Percentiles rank a stretch among this genome's conserved stretches.
phyloP scores from a whole-genome alignment of 192 early-diverging fungal genomes.

The Dispira simplex region DNA sequence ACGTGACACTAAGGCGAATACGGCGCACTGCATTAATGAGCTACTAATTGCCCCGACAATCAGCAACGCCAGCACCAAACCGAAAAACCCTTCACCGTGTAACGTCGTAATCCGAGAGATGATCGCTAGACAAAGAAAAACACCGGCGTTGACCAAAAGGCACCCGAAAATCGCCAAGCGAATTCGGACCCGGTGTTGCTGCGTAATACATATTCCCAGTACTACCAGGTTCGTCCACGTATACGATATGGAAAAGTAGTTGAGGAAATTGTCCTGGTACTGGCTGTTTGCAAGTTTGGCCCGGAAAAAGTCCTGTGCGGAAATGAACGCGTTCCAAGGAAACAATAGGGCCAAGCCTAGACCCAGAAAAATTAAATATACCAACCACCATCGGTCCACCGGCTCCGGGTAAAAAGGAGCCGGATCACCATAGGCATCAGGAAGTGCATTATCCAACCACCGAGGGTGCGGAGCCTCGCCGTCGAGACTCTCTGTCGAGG shows the following conservation, averaged over 20 bases:
- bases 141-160: constrained; percentile 33
- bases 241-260: constrained; percentile 55
- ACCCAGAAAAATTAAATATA: constrained; percentile 48
- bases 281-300: constrained; percentile 39
- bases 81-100: constrained; percentile 41
- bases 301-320: constrained; percentile 56
- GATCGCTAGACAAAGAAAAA: constrained; percentile 31
- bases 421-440: background rate
- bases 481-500: background rate
- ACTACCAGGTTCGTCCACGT: constrained; percentile 41
- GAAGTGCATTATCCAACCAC: background rate
- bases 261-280: constrained; percentile 51
- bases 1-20: constrained; percentile 53
- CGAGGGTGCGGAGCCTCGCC: background rate
- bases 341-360: constrained; percentile 63
- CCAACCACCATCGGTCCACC: constrained; percentile 24
- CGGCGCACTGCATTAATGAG: constrained; percentile 42
- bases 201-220: constrained; percentile 31
- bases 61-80: constrained; percentile 38
- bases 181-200: constrained; percentile 21
- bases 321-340: constrained; percentile 76
- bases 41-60: constrained; percentile 37
- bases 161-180: constrained; percentile 27
- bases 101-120: constrained; percentile 26
- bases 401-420: constrained; percentile 17